These are phyloP conservation scores for Fusarium sp. DNA, from an alignment of 2,329 filamentous ascomycete genomes.

Conservation along the genomic window DNA sequence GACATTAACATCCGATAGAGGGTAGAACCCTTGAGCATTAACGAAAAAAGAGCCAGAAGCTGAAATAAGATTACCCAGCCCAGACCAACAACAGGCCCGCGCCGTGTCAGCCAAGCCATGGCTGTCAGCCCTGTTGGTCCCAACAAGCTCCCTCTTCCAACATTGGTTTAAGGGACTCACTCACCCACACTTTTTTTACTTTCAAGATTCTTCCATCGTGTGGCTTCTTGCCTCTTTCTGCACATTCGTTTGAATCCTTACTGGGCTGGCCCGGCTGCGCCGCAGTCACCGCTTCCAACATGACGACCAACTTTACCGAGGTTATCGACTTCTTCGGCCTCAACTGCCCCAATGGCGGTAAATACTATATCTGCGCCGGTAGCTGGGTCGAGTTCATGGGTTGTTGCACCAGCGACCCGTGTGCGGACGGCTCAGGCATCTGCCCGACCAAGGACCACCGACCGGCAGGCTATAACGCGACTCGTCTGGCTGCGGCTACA, in stretches of 20 bases:
- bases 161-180: not conserved
- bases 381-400: conserved; percentile 50
- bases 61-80: not conserved
- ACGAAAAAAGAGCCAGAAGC: not conserved
- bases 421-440: conserved; percentile 38
- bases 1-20: not conserved
- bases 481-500: not conserved
- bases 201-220: not conserved
- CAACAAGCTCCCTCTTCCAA: not conserved
- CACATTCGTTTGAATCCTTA: not conserved
- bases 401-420: conserved; percentile 52
- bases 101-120: not conserved
- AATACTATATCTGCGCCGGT: conserved; percentile 51
- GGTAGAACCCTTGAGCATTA: not conserved
- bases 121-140: not conserved
- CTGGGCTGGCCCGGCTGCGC: not conserved
- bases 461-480: not conserved
- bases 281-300: not conserved
- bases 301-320: conserved; percentile 2
- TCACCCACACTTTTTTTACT: not conserved
- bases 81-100: not conserved
- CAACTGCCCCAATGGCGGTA: conserved; percentile 47
- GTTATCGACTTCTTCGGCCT: conserved; percentile 37
- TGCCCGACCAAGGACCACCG: conserved; percentile 6
- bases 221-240: not conserved